Conservation (phyloP, 2,329 filamentous ascomycete species). For the Arthrobotrys iridis region DNA sequence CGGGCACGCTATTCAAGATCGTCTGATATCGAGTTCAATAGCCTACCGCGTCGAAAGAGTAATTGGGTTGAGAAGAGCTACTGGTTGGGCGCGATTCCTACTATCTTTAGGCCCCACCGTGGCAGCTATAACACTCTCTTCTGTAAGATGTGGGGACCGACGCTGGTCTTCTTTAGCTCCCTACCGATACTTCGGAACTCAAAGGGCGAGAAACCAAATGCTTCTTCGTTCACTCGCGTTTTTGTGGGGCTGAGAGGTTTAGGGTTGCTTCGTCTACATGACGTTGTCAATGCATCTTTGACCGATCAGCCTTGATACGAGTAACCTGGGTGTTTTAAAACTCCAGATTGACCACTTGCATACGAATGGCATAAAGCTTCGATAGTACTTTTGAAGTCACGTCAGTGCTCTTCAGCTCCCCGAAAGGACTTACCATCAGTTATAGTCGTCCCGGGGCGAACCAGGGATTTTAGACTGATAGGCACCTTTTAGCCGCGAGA, state of each 20-base stretch:
- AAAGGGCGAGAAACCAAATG: constrained; percentile 18
- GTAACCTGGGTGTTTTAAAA: constrained; percentile 15
- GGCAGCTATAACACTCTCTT: constrained; percentile 15
- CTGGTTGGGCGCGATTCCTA: constrained; percentile 25
- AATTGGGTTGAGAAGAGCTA: constrained; percentile 25
- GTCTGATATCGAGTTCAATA: constrained; percentile 24
- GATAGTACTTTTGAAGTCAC: background rate
- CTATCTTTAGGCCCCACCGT: constrained; percentile 30
- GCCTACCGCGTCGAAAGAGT: constrained; percentile 28
- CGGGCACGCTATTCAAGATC: constrained; percentile 24
- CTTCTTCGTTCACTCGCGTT: constrained; percentile 13
- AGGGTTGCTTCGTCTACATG: constrained; percentile 28
- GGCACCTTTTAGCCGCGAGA: constrained; percentile 45
- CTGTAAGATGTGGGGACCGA: constrained; percentile 37
- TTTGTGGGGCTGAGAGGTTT: constrained; percentile 22
- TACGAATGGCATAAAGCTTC: constrained; percentile 17
- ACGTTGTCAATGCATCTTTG: constrained; percentile 27
- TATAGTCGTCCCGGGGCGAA: constrained; percentile 13
- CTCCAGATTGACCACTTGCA: background rate
- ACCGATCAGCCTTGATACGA: constrained; percentile 39
- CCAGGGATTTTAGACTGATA: constrained; percentile 16
- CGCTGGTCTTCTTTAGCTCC: constrained; percentile 10
- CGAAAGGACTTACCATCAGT: constrained; percentile 10
- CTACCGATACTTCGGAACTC: constrained; percentile 48
- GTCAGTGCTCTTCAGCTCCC: background rate